phyloP scores from a whole-genome alignment of 352 stramenopile genomes.

The Ophiocytium majus region DNA sequence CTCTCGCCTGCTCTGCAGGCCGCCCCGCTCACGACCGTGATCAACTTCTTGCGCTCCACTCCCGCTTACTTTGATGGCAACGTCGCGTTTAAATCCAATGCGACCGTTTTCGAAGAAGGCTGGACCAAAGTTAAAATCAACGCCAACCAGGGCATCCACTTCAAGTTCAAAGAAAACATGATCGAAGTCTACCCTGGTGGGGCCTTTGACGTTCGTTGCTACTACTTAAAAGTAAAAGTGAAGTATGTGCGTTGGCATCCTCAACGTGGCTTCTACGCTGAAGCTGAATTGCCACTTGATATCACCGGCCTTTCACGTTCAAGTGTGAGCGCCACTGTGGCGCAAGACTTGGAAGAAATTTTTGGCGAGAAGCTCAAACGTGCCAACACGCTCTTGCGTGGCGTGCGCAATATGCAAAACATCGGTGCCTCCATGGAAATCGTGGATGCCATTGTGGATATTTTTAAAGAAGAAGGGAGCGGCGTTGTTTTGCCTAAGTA shows the following conservation, averaged over 20 bases:
- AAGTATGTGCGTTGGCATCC: not conserved
- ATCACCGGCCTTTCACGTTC: not conserved
- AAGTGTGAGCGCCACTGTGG: not conserved
- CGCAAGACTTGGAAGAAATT: not conserved
- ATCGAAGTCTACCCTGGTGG: not conserved
- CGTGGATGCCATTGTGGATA: not conserved
- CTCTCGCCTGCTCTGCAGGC: not conserved
- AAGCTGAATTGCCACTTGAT: not conserved
- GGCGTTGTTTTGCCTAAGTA: not conserved
- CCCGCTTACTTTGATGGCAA: not conserved
- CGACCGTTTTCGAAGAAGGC: not conserved
- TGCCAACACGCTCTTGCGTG: slow-evolving; percentile 4
- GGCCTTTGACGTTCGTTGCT: not conserved
- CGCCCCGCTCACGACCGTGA: not conserved
- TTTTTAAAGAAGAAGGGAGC: not conserved
- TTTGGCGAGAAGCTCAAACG: not conserved
- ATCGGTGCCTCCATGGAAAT: not conserved
- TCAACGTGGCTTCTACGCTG: not conserved
- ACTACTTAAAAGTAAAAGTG: not conserved
- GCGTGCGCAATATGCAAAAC: not conserved
- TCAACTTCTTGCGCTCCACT: not conserved
- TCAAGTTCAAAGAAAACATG: slow-evolving; percentile 3
- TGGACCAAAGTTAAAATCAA: not conserved
- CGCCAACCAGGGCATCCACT: not conserved
- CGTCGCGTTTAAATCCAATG: not conserved